phyloP scores from a whole-genome alignment of 257 asterid species.

The Nicotiana obtusifolia region DNA sequence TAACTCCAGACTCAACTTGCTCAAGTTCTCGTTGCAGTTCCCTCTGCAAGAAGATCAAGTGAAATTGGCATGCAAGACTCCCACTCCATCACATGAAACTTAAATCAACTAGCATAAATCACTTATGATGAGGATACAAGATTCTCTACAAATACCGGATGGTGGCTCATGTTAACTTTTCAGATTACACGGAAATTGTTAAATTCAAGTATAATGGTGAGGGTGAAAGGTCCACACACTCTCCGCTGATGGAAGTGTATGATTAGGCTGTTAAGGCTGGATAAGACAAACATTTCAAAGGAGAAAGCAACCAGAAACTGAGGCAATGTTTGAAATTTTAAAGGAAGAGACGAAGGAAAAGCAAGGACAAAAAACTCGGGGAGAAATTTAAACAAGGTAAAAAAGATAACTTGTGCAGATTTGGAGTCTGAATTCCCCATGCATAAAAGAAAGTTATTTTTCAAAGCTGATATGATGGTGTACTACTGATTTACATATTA shows the following conservation, averaged over 20 bases:
- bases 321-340: not conserved
- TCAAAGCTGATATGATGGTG: not conserved
- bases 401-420: not conserved
- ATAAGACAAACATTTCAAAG: not conserved
- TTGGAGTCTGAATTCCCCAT: not conserved
- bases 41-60: slow-evolving; percentile 46
- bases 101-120: slow-evolving; percentile 1
- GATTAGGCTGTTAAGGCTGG: not conserved
- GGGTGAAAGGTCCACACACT: not conserved
- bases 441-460: not conserved
- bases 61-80: not conserved
- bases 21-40: slow-evolving; percentile 95
- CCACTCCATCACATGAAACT: not conserved
- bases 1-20: slow-evolving; percentile 81
- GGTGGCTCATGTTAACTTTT: not conserved
- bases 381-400: not conserved
- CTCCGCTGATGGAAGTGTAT: not conserved
- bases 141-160: not conserved
- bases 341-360: not conserved
- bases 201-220: not conserved
- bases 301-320: not conserved
- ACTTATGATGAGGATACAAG: not conserved
- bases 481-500: not conserved
- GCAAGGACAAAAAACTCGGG: not conserved
- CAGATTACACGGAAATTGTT: not conserved